phyloP scores from a whole-genome alignment of 805 yeast species.

The Jamesozyma piceae region DNA sequence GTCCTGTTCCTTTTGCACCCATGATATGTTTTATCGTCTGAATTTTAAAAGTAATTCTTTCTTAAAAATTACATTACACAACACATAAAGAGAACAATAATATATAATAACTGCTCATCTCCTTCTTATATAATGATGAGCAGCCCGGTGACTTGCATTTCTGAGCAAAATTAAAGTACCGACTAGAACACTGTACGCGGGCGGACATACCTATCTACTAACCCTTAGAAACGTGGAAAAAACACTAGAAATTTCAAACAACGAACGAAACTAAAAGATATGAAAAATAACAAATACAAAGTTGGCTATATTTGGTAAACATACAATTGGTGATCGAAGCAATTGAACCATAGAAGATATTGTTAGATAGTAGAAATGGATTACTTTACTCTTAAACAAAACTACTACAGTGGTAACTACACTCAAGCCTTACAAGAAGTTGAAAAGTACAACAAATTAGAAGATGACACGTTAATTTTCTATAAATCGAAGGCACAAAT shows the following conservation, averaged over 20 bases:
- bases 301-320: neutral
- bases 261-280: too few species aligned
- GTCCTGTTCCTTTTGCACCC: neutral
- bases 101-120: too few species aligned
- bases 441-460: slow-evolving; percentile 31
- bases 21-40: too few species aligned
- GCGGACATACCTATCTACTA: too few species aligned
- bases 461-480: slow-evolving; percentile 21
- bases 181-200: too few species aligned
- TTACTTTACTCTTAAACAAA: slow-evolving; percentile 46
- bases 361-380: slow-evolving; percentile 25
- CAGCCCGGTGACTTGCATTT: too few species aligned
- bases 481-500: slow-evolving; percentile 31
- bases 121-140: too few species aligned
- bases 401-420: slow-evolving; percentile 53
- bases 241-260: neutral
- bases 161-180: too few species aligned
- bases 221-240: neutral
- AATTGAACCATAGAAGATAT: neutral
- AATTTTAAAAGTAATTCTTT: too few species aligned
- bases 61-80: too few species aligned
- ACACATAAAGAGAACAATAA: too few species aligned
- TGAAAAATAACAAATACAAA: neutral
- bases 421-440: slow-evolving; percentile 35
- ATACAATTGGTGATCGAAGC: too few species aligned